Evolutionary conservation across 345 rosid genomes (phyloP), one percentile per base, ranked within the genome.

Genomic region (Corchorus capsularis): DNA sequence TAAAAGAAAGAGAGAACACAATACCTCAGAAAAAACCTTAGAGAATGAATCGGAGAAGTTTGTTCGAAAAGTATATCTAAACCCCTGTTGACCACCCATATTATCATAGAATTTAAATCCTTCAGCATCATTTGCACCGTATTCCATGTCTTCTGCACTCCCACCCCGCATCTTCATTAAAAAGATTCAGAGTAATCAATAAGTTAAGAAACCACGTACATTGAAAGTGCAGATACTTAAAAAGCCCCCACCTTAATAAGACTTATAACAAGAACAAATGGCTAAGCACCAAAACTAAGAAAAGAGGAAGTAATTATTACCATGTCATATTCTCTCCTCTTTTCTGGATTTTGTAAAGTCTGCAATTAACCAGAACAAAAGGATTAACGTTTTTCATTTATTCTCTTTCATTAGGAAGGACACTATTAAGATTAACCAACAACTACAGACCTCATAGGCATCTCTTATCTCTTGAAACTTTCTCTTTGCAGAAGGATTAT

Each of bases 31-130:
- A 82, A 95, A 93, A 76, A 93, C 86, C 79, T 92, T 87, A 22
- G 85, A 94, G 83, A 95, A 95, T 15, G 99, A 93, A 83, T 87
- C 87, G 60, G 99, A 92, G 91, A 95, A 95, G 83, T 86, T 82
- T 68, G 88, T 80, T 77, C 53, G 82, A 60, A 83, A 83, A 56
- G 91, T 70, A 78, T 84, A 83, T 81, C 87, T 72, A 73, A 86
- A 92, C 50, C 86, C 89, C 80, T 85, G 86, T 32, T 27, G 27
- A 27, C 86, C 80, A 80, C 82, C 85, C 39, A 88, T 84, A 77
- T 86, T 74, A 53, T n/a, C 41, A 35, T 70, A 34, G 61, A 70
- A 84, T 81, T 87, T 70, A 73, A 87, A 92, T 43, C 85, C 89
- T 81, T 88, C 86, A 37, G 87, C 80, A 79, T 80, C 85, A 56